Conservation (phyloP, 2,329 filamentous ascomycete genomes). For the Fusarium avenaceum region DNA sequence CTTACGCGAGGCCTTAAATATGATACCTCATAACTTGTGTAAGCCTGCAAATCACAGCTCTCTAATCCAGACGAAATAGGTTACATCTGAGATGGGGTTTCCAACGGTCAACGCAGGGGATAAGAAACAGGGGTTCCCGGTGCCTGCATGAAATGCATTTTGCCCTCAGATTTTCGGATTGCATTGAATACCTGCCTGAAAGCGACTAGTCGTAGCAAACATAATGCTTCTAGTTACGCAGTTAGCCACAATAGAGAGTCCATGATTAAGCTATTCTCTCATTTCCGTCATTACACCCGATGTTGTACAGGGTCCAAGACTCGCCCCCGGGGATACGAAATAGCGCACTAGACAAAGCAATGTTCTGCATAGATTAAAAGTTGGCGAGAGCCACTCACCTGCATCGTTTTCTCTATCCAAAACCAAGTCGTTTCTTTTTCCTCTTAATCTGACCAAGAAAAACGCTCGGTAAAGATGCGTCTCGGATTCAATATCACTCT, state of each 20-base stretch:
- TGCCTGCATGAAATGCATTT: background rate
- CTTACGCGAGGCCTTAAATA: background rate
- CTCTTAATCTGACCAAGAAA: too few species aligned
- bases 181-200: slow-evolving; percentile 9
- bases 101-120: background rate
- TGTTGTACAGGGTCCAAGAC: background rate
- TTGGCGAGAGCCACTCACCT: slow-evolving; percentile 4
- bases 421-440: slow-evolving; percentile 9
- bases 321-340: background rate
- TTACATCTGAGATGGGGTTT: background rate
- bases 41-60: background rate
- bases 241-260: background rate
- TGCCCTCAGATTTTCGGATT: background rate
- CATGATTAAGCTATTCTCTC: background rate
- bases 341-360: background rate
- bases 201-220: background rate
- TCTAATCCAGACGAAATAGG: background rate
- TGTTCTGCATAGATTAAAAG: slow-evolving; percentile 12
- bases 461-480: slow-evolving; percentile 1
- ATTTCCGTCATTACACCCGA: background rate
- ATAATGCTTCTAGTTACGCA: background rate
- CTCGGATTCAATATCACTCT: background rate
- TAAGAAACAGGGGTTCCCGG: background rate
- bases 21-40: slow-evolving; percentile 10
- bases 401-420: background rate